Percentiles rank a stretch among this genome's conserved stretches.
These are phyloP conservation scores for Ceratocystis colombiana DNA, from an alignment of 2,329 filamentous ascomycete species.

Conservation along the genomic window DNA sequence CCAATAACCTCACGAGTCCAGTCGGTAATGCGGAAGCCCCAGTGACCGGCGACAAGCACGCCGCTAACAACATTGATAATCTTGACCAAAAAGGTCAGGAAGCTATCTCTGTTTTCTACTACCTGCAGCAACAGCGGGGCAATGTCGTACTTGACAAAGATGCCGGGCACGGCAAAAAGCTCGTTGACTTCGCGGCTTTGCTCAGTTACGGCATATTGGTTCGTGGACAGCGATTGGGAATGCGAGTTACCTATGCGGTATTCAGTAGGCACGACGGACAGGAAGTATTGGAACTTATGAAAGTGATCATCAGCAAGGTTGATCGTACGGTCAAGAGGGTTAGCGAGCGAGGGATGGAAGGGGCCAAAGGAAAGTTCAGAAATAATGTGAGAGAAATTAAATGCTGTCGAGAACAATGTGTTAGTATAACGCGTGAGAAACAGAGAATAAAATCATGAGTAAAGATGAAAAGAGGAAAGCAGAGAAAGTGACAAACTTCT, in stretches of 20 bases:
- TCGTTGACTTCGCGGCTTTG: slow-evolving; percentile 65
- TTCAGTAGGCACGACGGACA: slow-evolving; percentile 87
- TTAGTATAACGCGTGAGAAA: slow-evolving; percentile 24
- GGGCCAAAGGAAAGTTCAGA: slow-evolving; percentile 92
- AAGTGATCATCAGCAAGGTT: slow-evolving; percentile 67
- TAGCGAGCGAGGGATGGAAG: slow-evolving; percentile 88
- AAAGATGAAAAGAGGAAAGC: neutral
- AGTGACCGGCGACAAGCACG: slow-evolving; percentile 85
- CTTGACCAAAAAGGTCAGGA: slow-evolving; percentile 67
- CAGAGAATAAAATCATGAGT: slow-evolving; percentile 23
- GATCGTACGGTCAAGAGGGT: slow-evolving; percentile 87
- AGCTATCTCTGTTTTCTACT: slow-evolving; percentile 65
- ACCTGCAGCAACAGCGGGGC: slow-evolving; percentile 86
- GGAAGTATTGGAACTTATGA: slow-evolving; percentile 96
- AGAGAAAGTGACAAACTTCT: slow-evolving; percentile 26
- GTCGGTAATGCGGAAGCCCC: slow-evolving; percentile 76
- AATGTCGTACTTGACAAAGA: slow-evolving; percentile 99
- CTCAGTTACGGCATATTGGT: slow-evolving; percentile 95
- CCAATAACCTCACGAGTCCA: slow-evolving; percentile 55
- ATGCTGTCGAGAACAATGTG: slow-evolving; percentile 42
- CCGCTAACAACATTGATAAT: slow-evolving; percentile 85
- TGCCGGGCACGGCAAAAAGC: slow-evolving; percentile 59
- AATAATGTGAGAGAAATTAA: slow-evolving; percentile 97
- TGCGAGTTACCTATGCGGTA: slow-evolving; percentile 56
- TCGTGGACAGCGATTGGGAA: slow-evolving; percentile 54